Base-by-base conservation (phyloP, 2,329 filamentous ascomycete genomes). In the Phialophora chinensis region DNA sequence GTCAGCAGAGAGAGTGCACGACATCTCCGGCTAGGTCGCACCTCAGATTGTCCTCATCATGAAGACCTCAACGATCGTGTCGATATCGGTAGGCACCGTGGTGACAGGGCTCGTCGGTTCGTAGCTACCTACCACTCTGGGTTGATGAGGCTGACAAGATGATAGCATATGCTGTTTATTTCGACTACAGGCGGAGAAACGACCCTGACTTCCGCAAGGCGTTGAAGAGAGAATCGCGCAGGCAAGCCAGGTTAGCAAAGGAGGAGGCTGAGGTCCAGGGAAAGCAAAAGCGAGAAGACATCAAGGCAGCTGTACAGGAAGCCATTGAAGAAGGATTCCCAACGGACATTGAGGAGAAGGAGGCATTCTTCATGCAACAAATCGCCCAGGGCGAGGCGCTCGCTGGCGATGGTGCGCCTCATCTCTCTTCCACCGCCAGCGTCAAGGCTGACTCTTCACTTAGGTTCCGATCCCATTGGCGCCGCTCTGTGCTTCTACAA, bases 401-500 rank as follows among this genome's bases (percentile, higher is more conserved):
- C 77, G 91, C 90, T 77, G 84, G 88, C 74, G 91, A 96, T 79
- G 91, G 93, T 95, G 54, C 33, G 23, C 12, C 47, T 20, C 49
- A 53, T 20, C 2, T 29, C 49, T 12, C 23, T 8, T 25, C 38
- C n/a, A 17, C 49, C 31, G 47, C 1, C n/a, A n/a, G 14, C 17
- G 38, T 44, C 33, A 50, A 63, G 31, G 44, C 70, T 71, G 65
- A 73, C 58, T 58, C 38, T 63, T 44, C 38, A 6, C 25, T 44
- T 70, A 81, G 80, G 77, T 56, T 74, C 77, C 57, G 75, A 78
- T 63, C 78, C 81, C 65, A 80, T 97, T 66, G 93, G 97, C 72
- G 92, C 95, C 60, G 94, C 95, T 56, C 84, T 98, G 68, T 92
- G 91, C 79, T 99, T 99, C 83, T 99, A 98, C 87, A 96, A 93